A percentile compares a stretch with the other conserved stretches of the same genome.
Evolutionary conservation across 1,284 basidiomycete genomes (phyloP).

Genomic region (Papiliotrema nemorosa): DNA sequence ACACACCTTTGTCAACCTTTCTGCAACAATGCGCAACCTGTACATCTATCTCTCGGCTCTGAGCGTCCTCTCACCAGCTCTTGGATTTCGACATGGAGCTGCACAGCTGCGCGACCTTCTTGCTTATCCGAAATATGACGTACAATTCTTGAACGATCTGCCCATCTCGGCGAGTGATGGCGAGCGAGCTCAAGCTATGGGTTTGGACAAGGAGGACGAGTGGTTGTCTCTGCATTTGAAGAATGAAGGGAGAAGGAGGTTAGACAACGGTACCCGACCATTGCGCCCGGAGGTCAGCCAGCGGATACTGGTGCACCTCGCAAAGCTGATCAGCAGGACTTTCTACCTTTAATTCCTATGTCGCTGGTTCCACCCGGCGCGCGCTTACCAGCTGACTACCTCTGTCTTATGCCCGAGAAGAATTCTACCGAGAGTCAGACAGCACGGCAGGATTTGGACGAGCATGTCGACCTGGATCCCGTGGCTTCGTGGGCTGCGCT

Average conservation of each 20-base stretch:
- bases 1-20: no score
- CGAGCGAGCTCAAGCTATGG: conserved; percentile 53
- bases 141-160: conserved; percentile 73
- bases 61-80: conserved; percentile 11
- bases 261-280: conserved; percentile 20
- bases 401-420: conserved; percentile 41
- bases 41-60: conserved; percentile 34
- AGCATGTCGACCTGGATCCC: conserved; percentile 42
- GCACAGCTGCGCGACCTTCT: conserved; percentile 60
- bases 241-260: conserved; percentile 51
- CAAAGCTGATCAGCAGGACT: no score
- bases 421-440: conserved; percentile 32
- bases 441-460: conserved; percentile 16
- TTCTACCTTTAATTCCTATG: conserved; percentile 32
- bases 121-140: conserved; percentile 78
- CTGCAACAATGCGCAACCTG: conserved; percentile 27
- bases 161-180: conserved; percentile 74
- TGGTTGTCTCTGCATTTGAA: conserved; percentile 61
- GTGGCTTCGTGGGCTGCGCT: conserved; percentile 43
- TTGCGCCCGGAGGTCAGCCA: no score
- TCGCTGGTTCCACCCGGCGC: conserved; percentile 20
- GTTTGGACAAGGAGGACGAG: conserved; percentile 65
- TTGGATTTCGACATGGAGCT: conserved; percentile 17
- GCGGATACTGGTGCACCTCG: no score
- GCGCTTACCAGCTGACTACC: conserved; percentile 26